These are phyloP conservation scores for Tuber calosporum DNA, from an alignment of 495 filamentous ascomycete genomes.

Conservation along the genomic window DNA sequence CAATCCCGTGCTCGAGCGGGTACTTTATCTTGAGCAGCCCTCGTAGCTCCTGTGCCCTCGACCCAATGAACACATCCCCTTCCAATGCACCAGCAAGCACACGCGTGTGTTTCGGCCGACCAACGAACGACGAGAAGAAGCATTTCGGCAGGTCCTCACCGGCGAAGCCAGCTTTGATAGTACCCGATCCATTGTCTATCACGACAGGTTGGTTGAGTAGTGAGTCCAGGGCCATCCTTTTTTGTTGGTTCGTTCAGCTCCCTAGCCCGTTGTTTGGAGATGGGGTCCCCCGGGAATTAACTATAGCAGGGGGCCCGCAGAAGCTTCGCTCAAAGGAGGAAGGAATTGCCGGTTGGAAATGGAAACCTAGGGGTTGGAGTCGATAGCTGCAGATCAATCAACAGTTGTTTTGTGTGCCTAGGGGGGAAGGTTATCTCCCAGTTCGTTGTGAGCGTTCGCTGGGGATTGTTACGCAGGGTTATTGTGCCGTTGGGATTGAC, in stretches of 20 bases:
- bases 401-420: background rate
- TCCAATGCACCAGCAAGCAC: slow-evolving; percentile 93
- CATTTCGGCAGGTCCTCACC: slow-evolving; percentile 93
- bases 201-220: slow-evolving; percentile 97
- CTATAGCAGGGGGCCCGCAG: background rate
- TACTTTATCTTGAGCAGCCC: slow-evolving; percentile 99
- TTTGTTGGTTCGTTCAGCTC: slow-evolving; percentile 6
- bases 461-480: background rate
- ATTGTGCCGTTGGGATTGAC: background rate
- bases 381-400: background rate
- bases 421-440: background rate
- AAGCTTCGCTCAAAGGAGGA: background rate
- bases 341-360: background rate
- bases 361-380: background rate
- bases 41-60: slow-evolving; percentile 66
- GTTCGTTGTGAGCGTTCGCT: background rate
- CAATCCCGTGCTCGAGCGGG: slow-evolving; percentile 99
- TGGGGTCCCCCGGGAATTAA: background rate
- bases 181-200: slow-evolving; percentile 97
- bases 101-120: slow-evolving; percentile 90
- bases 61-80: slow-evolving; percentile 94
- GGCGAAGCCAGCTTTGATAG: slow-evolving; percentile 93
- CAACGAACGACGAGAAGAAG: slow-evolving; percentile 97
- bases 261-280: background rate
- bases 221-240: slow-evolving; percentile 51